A percentile compares a stretch with the other conserved stretches of the same genome.
phyloP scores from a whole-genome alignment of 331 rosid species.

The Arachis monticola region DNA sequence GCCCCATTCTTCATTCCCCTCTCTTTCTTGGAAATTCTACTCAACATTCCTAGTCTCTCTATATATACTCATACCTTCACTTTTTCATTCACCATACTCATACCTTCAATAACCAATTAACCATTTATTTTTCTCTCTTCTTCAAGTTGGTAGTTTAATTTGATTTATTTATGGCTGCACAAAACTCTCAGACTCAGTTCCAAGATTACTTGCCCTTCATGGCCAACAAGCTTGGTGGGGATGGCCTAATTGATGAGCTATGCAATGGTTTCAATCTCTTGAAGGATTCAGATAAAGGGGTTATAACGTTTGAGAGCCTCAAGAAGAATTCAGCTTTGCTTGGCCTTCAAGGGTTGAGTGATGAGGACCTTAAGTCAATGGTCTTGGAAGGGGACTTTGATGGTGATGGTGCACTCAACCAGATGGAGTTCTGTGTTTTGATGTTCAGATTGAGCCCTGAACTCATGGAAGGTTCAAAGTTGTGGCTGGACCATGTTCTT shows the following conservation, averaged over 20 bases:
- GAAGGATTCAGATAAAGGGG: slow-evolving; percentile 62
- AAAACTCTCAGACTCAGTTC: slow-evolving; percentile 53
- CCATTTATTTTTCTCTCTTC: slow-evolving; percentile 3
- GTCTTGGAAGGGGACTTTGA: slow-evolving; percentile 74
- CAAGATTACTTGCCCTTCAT: slow-evolving; percentile 70
- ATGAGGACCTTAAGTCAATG: slow-evolving; percentile 72
- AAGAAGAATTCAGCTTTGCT: slow-evolving; percentile 65
- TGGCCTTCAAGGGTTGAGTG: slow-evolving; percentile 64
- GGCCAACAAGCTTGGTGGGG: slow-evolving; percentile 86
- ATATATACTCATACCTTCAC: not conserved
- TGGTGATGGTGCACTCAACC: slow-evolving; percentile 80
- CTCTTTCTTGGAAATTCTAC: slow-evolving; percentile 62
- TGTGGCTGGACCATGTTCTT: slow-evolving; percentile 65
- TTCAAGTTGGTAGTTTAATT: not conserved
- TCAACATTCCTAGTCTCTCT: slow-evolving; percentile 5
- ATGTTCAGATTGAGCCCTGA: slow-evolving; percentile 93
- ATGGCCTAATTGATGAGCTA: slow-evolving; percentile 71
- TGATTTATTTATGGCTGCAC: slow-evolving; percentile 58
- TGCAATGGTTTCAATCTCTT: slow-evolving; percentile 71
- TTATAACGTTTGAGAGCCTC: slow-evolving; percentile 81
- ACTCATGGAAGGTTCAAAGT: slow-evolving; percentile 69
- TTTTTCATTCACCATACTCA: not conserved
- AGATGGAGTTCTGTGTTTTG: slow-evolving; percentile 84
- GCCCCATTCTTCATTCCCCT: slow-evolving; percentile 20
- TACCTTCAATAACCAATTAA: too few relatives aligned